Conservation (phyloP, 139 green algal species). For the Spirogloea muscicola region DNA sequence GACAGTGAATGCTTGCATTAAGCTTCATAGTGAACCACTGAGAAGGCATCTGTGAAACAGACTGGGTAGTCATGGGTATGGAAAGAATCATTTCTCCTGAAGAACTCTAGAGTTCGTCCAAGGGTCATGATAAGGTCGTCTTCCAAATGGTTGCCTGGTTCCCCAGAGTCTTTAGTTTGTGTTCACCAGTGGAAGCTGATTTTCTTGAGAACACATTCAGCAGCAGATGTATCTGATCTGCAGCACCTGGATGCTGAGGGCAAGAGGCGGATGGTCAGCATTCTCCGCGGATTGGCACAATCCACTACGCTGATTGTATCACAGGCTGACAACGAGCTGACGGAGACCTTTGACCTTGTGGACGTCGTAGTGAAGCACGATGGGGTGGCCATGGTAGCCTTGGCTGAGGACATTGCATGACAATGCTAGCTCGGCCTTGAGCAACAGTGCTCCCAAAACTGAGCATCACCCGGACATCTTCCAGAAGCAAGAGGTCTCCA, state of each 20-base stretch:
- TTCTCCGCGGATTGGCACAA: slow-evolving; percentile 20
- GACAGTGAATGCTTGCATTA: neutral
- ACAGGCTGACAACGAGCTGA: slow-evolving; percentile 32
- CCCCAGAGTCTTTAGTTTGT: neutral
- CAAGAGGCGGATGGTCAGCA: neutral
- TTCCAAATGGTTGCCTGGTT: neutral
- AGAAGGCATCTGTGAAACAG: neutral
- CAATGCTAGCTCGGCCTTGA: too few species aligned
- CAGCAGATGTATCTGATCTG: neutral
- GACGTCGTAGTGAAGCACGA: slow-evolving; percentile 33
- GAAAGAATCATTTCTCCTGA: neutral
- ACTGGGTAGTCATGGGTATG: neutral
- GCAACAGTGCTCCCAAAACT: too few species aligned
- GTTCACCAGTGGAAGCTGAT: neutral
- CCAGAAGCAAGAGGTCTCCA: too few species aligned
- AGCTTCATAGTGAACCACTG: neutral
- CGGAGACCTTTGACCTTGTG: slow-evolving; percentile 14
- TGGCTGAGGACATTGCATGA: too few species aligned
- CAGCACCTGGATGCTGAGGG: slow-evolving; percentile 44
- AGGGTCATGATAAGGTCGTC: neutral
- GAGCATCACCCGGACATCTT: too few species aligned
- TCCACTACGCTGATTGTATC: slow-evolving; percentile 33
- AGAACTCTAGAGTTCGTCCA: neutral
- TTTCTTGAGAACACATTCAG: neutral
- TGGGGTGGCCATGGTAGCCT: too few species aligned